Conservation (phyloP, 2,329 filamentous ascomycete species). For the Echinosphaeria canescens region DNA sequence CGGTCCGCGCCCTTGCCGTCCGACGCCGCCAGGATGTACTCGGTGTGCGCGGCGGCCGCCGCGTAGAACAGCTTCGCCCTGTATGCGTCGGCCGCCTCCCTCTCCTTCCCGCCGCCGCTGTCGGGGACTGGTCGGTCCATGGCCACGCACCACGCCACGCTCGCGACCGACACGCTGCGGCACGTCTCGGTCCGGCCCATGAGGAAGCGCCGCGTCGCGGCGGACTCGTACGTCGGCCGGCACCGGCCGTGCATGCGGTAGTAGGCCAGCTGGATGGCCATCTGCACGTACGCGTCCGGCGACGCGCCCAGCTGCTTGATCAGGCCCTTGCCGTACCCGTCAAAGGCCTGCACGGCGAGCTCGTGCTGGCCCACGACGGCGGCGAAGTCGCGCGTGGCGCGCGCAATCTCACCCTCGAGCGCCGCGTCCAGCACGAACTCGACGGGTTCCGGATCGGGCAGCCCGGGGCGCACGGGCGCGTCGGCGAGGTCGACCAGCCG, state of each 20-base stretch:
- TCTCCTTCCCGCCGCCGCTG: no score
- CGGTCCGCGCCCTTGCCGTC: slow-evolving; percentile 90
- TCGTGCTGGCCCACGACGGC: slow-evolving; percentile 73
- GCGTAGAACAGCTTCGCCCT: slow-evolving; percentile 59
- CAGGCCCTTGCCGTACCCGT: slow-evolving; percentile 91
- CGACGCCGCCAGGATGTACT: slow-evolving; percentile 77
- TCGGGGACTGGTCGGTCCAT: no score
- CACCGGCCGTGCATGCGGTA: slow-evolving; percentile 98
- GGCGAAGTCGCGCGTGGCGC: slow-evolving; percentile 58
- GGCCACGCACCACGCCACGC: slow-evolving; percentile 71
- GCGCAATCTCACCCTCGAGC: slow-evolving; percentile 56
- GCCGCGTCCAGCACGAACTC: slow-evolving; percentile 59
- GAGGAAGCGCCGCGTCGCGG: slow-evolving; percentile 86
- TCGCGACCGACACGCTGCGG: slow-evolving; percentile 77
- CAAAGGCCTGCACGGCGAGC: slow-evolving; percentile 83
- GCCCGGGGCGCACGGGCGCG: slow-evolving; percentile 53
- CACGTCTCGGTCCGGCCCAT: slow-evolving; percentile 93
- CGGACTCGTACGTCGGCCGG: slow-evolving; percentile 93
- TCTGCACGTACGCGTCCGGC: slow-evolving; percentile 92
- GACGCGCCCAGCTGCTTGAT: slow-evolving; percentile 99
- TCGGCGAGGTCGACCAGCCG: slow-evolving; percentile 85
- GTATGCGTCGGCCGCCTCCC: slow-evolving; percentile 26
- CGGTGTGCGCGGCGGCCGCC: slow-evolving; percentile 61
- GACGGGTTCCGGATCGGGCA: slow-evolving; percentile 61
- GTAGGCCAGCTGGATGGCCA: slow-evolving; percentile 97